Evolutionary conservation across 495 filamentous ascomycete species (phyloP).

Genomic region (Parmelia sp.): DNA sequence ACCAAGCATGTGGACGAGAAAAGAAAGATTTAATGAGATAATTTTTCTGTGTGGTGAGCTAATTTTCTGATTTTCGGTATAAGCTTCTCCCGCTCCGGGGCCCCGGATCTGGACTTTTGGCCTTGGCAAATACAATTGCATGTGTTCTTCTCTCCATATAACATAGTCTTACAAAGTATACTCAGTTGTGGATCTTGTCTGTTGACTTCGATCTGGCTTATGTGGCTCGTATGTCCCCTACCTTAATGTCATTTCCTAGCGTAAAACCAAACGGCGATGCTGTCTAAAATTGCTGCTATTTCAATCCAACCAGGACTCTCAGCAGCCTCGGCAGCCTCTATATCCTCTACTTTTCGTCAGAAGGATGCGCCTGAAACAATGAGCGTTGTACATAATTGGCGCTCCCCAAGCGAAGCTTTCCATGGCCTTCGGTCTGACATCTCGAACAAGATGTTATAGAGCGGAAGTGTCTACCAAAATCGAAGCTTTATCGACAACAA

Average conservation of each 20-base stretch:
- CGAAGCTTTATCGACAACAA: neutral
- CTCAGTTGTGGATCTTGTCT: neutral
- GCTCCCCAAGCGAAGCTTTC: no score
- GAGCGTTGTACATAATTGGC: no score
- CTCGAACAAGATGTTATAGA: no score
- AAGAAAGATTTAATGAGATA: neutral
- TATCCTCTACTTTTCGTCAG: no score
- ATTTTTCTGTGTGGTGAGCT: constrained; percentile 6
- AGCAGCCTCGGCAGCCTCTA: no score
- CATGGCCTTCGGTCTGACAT: no score
- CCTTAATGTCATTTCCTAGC: no score
- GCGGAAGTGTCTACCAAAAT: neutral
- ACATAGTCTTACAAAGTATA: neutral
- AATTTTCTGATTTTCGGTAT: neutral
- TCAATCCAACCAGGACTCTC: no score
- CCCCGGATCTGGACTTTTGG: neutral
- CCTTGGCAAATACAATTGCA: neutral
- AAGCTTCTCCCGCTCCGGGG: neutral
- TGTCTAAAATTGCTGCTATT: no score
- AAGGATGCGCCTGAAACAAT: no score
- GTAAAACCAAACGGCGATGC: no score
- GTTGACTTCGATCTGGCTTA: neutral
- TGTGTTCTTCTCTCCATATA: neutral
- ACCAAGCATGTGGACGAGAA: neutral
- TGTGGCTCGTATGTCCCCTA: neutral